A percentile compares a stretch with the other conserved stretches of the same genome.
These are phyloP conservation scores for Carex pumila DNA, from an alignment of 176 grass and related monocot species.

Conservation along the genomic window DNA sequence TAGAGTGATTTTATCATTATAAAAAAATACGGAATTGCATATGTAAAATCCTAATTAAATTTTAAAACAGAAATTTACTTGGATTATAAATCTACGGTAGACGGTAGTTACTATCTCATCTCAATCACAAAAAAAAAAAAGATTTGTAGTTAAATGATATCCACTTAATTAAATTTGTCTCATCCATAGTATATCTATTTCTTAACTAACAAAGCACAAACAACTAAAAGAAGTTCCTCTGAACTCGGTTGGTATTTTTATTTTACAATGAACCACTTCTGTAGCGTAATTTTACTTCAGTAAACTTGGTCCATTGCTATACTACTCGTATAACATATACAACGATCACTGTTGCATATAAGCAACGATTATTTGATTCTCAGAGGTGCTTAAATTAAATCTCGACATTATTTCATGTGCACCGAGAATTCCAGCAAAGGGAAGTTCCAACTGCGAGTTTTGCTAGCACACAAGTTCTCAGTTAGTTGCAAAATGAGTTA, in stretches of 20 bases:
- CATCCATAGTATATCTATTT: not conserved
- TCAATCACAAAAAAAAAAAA: not conserved
- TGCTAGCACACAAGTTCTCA: not conserved
- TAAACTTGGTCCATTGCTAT: not conserved
- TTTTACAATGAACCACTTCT: not conserved
- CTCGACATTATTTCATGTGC: not conserved
- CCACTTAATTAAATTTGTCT: not conserved
- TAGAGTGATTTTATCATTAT: not conserved
- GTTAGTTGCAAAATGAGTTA: not conserved
- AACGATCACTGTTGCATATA: not conserved
- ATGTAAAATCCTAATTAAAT: not conserved
- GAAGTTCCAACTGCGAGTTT: not conserved
- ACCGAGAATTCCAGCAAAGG: not conserved
- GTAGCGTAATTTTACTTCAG: not conserved
- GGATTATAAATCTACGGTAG: not conserved
- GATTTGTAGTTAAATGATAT: not conserved
- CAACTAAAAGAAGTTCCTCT: not conserved
- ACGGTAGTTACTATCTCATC: not conserved
- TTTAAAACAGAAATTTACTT: not conserved
- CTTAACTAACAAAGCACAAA: not conserved
- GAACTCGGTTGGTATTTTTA: not conserved
- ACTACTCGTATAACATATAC: not conserved
- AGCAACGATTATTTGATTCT: not conserved
- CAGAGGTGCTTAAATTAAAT: not conserved
- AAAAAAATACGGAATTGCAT: not conserved